phyloP scores from a whole-genome alignment of 306 rosid species.

The Corylus avellana region DNA sequence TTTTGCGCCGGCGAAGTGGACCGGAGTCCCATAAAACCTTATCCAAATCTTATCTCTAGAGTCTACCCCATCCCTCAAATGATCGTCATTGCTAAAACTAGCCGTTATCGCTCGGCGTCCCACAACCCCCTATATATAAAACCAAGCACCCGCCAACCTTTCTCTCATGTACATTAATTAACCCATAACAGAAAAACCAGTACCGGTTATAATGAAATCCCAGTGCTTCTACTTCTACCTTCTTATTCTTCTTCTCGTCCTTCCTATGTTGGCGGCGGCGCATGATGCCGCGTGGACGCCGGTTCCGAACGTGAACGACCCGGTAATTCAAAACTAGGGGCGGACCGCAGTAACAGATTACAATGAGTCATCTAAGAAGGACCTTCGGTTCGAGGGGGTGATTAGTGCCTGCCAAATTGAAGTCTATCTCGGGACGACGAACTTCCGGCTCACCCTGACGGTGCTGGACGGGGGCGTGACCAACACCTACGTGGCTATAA shows the following conservation, averaged over 20 bases:
- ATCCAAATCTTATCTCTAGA: too few relatives aligned
- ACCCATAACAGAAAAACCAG: background rate
- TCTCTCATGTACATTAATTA: background rate
- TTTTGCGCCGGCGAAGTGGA: too few relatives aligned
- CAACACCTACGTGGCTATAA: conserved; percentile 28
- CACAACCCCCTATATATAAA: conserved; percentile 2
- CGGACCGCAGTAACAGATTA: conserved; percentile 51
- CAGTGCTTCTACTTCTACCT: background rate
- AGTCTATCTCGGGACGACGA: conserved; percentile 39
- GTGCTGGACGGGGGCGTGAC: conserved; percentile 18
- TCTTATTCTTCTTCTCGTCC: conserved; percentile 23
- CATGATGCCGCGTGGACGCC: conserved; percentile 30
- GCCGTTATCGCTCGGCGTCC: background rate
- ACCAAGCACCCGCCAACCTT: background rate
- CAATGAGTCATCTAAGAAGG: conserved; percentile 24
- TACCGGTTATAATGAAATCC: conserved; percentile 26
- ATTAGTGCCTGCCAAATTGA: conserved; percentile 38
- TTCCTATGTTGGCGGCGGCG: conserved; percentile 31
- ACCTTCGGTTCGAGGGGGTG: conserved; percentile 26
- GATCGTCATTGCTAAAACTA: too few relatives aligned
- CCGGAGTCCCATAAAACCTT: too few relatives aligned
- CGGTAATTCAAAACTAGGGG: conserved; percentile 48
- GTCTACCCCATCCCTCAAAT: too few relatives aligned
- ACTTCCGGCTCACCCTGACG: conserved; percentile 41
- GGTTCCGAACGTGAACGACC: conserved; percentile 36